phyloP scores from a whole-genome alignment of 2,329 filamentous ascomycete species.

The Cadophora sp. region DNA sequence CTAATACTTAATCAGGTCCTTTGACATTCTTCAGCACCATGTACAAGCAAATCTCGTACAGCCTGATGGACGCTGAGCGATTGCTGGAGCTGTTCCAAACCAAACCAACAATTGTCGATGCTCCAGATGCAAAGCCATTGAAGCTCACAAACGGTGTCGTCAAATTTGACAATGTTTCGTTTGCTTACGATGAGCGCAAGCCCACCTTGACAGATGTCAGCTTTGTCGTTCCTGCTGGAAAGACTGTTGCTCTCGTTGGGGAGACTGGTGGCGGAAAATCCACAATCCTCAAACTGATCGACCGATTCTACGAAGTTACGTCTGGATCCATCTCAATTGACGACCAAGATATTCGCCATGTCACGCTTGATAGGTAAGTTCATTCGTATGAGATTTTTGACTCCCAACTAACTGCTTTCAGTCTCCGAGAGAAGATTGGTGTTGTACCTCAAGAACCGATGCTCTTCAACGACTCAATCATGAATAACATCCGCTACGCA shows the following conservation, averaged over 20 bases:
- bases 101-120: conserved; percentile 61
- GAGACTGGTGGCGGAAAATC: conserved; percentile 54
- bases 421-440: conserved; percentile 53
- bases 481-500: conserved; percentile 45
- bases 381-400: conserved; percentile 52
- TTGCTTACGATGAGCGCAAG: conserved; percentile 47
- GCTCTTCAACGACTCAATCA: conserved; percentile 60
- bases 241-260: conserved; percentile 54
- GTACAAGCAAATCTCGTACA: conserved; percentile 56
- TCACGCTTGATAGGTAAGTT: conserved; percentile 56
- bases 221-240: conserved; percentile 47
- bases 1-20: conserved; percentile 41
- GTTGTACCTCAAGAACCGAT: conserved; percentile 65
- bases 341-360: conserved; percentile 46
- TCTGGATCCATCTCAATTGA: conserved; percentile 49
- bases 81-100: conserved; percentile 63
- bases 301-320: conserved; percentile 54
- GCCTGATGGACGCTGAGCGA: conserved; percentile 70
- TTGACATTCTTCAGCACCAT: conserved; percentile 51
- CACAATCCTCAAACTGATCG: conserved; percentile 52
- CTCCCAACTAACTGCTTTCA: conserved; percentile 26
- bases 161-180: conserved; percentile 46
- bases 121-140: conserved; percentile 53
- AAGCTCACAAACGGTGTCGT: conserved; percentile 48
- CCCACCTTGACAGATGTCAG: conserved; percentile 46